Conservation (phyloP, 805 yeast genomes). For the Wickerhamomyces silvicola region DNA sequence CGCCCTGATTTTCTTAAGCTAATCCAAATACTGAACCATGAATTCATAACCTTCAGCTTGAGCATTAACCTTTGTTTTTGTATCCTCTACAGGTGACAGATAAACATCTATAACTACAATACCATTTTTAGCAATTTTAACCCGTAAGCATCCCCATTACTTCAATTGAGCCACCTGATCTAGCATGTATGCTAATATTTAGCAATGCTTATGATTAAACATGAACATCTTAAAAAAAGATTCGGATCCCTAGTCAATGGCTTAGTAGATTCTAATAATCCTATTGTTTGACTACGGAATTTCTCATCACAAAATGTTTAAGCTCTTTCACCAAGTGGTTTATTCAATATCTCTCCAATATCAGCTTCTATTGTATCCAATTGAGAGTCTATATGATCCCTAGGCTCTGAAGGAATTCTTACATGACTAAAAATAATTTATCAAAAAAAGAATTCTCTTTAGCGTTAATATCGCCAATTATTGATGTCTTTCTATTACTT, state of each 20-base stretch:
- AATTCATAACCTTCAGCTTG: slow-evolving; percentile 91
- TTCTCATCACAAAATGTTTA: slow-evolving; percentile 11
- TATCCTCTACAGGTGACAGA: slow-evolving; percentile 89
- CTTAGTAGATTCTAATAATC: slow-evolving; percentile 20
- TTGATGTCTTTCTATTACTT: too few species aligned
- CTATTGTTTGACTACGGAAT: slow-evolving; percentile 5
- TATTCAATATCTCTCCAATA: slow-evolving; percentile 8
- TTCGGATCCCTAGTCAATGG: slow-evolving; percentile 57
- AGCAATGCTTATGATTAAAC: slow-evolving; percentile 66
- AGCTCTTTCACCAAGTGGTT: slow-evolving; percentile 12
- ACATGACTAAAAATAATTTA: too few species aligned
- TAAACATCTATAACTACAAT: slow-evolving; percentile 76
- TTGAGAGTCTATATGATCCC: too few species aligned
- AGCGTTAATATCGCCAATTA: too few species aligned
- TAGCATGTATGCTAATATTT: slow-evolving; percentile 76
- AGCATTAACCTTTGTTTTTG: slow-evolving; percentile 94
- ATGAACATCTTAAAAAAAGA: slow-evolving; percentile 53
- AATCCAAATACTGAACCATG: slow-evolving; percentile 79
- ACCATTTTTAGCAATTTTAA: slow-evolving; percentile 43
- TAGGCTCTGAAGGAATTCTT: too few species aligned
- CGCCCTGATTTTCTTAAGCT: slow-evolving; percentile 43
- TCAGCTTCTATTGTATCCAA: slow-evolving; percentile 11
- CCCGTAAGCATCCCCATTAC: slow-evolving; percentile 96
- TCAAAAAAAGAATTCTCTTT: too few species aligned
- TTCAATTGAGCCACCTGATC: slow-evolving; percentile 80